phyloP scores from a whole-genome alignment of 2,329 filamentous ascomycete genomes.

The Fusarium metavorans region DNA sequence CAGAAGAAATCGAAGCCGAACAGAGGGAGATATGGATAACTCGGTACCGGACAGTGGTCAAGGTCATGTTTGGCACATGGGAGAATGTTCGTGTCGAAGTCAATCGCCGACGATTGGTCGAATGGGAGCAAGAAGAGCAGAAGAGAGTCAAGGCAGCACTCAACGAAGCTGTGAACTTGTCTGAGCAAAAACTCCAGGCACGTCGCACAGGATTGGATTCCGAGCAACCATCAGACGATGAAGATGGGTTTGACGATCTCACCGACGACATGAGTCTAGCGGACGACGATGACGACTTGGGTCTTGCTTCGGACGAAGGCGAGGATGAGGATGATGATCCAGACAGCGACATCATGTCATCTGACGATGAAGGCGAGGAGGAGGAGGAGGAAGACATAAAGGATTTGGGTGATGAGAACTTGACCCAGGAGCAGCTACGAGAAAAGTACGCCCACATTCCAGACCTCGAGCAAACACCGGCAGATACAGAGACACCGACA shows the following conservation, averaged over 20 bases:
- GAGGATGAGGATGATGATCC: slow-evolving; percentile 54
- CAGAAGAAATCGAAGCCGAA: slow-evolving; percentile 86
- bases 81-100: slow-evolving; percentile 73
- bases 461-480: slow-evolving; percentile 52
- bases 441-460: slow-evolving; percentile 77
- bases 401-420: slow-evolving; percentile 68
- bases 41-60: slow-evolving; percentile 79
- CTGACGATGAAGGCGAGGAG: slow-evolving; percentile 71
- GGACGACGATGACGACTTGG: slow-evolving; percentile 49
- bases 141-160: slow-evolving; percentile 74
- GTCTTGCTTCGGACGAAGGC: slow-evolving; percentile 53
- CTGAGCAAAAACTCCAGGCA: slow-evolving; percentile 75
- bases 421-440: slow-evolving; percentile 76
- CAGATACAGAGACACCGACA: slow-evolving; percentile 40
- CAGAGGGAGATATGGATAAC: slow-evolving; percentile 74
- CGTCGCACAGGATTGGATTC: slow-evolving; percentile 67
- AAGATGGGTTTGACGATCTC: slow-evolving; percentile 59
- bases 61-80: slow-evolving; percentile 68
- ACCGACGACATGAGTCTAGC: slow-evolving; percentile 59
- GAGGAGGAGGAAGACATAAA: slow-evolving; percentile 69
- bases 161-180: slow-evolving; percentile 79
- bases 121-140: slow-evolving; percentile 75
- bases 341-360: slow-evolving; percentile 68
- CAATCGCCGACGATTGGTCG: slow-evolving; percentile 68
- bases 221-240: slow-evolving; percentile 60